Base-by-base conservation (phyloP, 805 yeast genomes). In the Lachancea sp. region DNA sequence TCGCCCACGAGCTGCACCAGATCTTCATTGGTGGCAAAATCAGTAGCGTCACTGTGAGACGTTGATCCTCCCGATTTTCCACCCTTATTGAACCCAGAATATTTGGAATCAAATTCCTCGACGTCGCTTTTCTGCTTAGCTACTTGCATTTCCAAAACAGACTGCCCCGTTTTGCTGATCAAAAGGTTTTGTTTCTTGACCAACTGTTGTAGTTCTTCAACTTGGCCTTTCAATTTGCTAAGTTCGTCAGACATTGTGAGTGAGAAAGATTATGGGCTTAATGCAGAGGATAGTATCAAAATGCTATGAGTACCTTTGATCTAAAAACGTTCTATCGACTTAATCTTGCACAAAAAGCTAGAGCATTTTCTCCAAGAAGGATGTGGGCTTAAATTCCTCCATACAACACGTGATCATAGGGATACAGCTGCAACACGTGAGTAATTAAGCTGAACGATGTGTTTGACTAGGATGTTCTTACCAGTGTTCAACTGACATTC, bases 1-100 rank as follows among this genome's bases (percentile, higher is more conserved):
- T 89, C 97, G 8, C 85, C 86, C 11, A 88, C 97, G 34, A 89
- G 68, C 56, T 86, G 90, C 3, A 83, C 83, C 9, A 89, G 65
- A 55, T 90, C 97, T 43, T 84, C 94, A 49, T 85, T 82, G 3
- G 90, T 78, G 26, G 80, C 85, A 48, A 71, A 80, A 47, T 81
- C 86, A 3, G 72, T 58, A 1, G 76, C 81, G 4, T 51, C 38
- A 55, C 47, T 40, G 15, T 43, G 13, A 13, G 45, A 19, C 16
- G 43, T 40, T 17, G 28, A n/a, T 29, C 12, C 13, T 12, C 40
- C 28, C 2, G 34, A 18, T 19, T 36, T 29, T 32, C 38, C 40
- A 33, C 33, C 36, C 18, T 38, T 45, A 20, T 31, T 29, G 38
- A 25, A 34, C 15, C 41, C 38, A 40, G 36, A 22, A 38, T 36